phyloP scores from a whole-genome alignment of 202 grass and related monocot genomes.

The Cymbopogon flexuosus region DNA sequence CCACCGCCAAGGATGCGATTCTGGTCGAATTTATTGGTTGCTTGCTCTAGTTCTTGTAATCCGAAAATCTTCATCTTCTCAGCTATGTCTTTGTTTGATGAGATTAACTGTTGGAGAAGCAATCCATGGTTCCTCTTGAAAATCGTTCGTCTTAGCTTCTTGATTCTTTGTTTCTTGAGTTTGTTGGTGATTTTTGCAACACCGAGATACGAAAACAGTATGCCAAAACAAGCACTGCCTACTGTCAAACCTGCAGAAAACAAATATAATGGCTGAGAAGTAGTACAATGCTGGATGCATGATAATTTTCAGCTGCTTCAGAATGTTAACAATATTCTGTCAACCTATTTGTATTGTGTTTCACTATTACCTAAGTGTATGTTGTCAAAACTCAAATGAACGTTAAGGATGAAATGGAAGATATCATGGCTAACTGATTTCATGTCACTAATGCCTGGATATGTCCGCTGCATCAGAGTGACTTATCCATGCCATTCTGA shows the following conservation, averaged over 20 bases:
- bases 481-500: background rate
- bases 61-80: background rate
- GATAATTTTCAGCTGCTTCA: background rate
- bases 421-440: background rate
- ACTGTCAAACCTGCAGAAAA: background rate
- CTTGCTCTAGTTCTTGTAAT: background rate
- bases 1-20: background rate
- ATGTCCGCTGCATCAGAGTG: background rate
- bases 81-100: background rate
- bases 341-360: background rate
- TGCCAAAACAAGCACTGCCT: background rate
- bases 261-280: no score
- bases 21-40: background rate
- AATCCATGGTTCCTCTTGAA: background rate
- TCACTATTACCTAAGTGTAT: background rate
- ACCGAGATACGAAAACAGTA: background rate
- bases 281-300: background rate
- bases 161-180: background rate
- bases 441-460: background rate
- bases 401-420: no score
- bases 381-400: no score
- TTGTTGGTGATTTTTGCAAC: background rate
- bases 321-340: background rate
- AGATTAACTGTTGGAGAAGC: background rate
- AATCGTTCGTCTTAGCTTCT: background rate